A percentile compares a stretch with the other conserved stretches of the same genome.
phyloP scores from a whole-genome alignment of 805 yeast species.

The Candida sakaeoensis region DNA sequence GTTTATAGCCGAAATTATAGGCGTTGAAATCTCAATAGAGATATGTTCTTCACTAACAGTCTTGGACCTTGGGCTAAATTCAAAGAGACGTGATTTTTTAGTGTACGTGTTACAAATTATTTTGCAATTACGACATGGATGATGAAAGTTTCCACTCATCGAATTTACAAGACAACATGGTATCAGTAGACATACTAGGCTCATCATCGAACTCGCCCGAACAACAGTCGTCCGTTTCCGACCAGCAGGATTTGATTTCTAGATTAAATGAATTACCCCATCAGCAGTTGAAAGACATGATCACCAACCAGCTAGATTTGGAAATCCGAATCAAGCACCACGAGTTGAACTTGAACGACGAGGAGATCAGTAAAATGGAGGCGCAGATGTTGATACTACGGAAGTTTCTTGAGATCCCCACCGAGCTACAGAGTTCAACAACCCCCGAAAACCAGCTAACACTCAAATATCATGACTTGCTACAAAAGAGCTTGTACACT shows the following conservation, averaged over 20 bases:
- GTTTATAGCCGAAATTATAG: too few relatives aligned
- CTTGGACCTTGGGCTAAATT: neutral
- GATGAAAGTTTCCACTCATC: neutral
- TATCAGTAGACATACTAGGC: neutral
- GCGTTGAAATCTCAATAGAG: too few relatives aligned
- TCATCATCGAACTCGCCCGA: neutral
- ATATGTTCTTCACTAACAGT: too few relatives aligned
- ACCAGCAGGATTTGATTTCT: neutral
- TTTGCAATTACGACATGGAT: neutral
- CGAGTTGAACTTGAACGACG: slow-evolving; percentile 47
- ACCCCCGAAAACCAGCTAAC: slow-evolving; percentile 39
- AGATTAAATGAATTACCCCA: slow-evolving; percentile 10
- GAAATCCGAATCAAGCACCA: slow-evolving; percentile 59
- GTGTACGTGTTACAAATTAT: neutral
- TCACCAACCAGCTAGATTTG: slow-evolving; percentile 49
- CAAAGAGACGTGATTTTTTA: neutral
- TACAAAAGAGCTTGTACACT: slow-evolving; percentile 30
- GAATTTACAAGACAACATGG: neutral
- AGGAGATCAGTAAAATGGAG: slow-evolving; percentile 55
- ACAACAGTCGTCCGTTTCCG: neutral
- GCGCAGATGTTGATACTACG: slow-evolving; percentile 53
- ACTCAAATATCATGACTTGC: slow-evolving; percentile 35
- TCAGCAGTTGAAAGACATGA: slow-evolving; percentile 27
- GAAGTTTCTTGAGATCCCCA: slow-evolving; percentile 40
- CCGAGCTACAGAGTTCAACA: slow-evolving; percentile 36